Evolutionary conservation across 2,329 filamentous ascomycete species (phyloP).

Genomic region (Aspergillus phoenicis): DNA sequence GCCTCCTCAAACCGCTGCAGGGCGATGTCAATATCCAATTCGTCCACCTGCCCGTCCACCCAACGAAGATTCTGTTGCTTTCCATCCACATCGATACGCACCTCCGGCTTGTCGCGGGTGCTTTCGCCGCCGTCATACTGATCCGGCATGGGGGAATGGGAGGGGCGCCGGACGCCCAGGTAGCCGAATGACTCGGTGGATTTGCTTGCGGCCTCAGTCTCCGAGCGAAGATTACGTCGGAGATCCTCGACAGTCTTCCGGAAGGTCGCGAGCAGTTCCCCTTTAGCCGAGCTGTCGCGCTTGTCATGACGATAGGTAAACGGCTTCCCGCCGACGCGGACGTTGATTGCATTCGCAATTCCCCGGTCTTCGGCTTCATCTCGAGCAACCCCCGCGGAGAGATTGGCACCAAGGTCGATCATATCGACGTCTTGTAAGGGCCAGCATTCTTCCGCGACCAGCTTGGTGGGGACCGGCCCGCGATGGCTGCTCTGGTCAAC

Average conservation of each 20-base stretch:
- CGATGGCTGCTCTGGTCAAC: slow-evolving; percentile 63
- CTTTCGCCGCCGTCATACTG: slow-evolving; percentile 76
- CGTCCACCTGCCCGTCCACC: slow-evolving; percentile 94
- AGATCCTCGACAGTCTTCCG: slow-evolving; percentile 91
- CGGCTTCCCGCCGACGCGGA: slow-evolving; percentile 84
- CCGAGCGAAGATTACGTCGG: slow-evolving; percentile 79
- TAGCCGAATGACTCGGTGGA: slow-evolving; percentile 83
- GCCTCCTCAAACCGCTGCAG: slow-evolving; percentile 85
- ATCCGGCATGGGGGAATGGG: slow-evolving; percentile 72
- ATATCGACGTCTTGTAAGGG: slow-evolving; percentile 89
- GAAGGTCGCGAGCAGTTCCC: slow-evolving; percentile 80
- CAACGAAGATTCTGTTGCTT: slow-evolving; percentile 95
- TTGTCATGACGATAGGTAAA: slow-evolving; percentile 94
- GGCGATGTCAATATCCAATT: slow-evolving; percentile 93
- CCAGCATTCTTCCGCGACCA: slow-evolving; percentile 94
- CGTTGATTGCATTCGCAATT: slow-evolving; percentile 83
- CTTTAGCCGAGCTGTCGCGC: slow-evolving; percentile 75
- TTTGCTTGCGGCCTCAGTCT: slow-evolving; percentile 84
- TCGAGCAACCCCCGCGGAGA: slow-evolving; percentile 40
- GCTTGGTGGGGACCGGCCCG: slow-evolving; percentile 62
- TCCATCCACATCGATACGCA: slow-evolving; percentile 93
- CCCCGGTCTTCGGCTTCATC: slow-evolving; percentile 57
- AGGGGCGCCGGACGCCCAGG: slow-evolving; percentile 76
- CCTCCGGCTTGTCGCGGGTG: slow-evolving; percentile 69
- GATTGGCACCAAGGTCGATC: slow-evolving; percentile 72